Base-by-base conservation (phyloP, 2,329 filamentous ascomycete genomes). In the Alternaria panax region DNA sequence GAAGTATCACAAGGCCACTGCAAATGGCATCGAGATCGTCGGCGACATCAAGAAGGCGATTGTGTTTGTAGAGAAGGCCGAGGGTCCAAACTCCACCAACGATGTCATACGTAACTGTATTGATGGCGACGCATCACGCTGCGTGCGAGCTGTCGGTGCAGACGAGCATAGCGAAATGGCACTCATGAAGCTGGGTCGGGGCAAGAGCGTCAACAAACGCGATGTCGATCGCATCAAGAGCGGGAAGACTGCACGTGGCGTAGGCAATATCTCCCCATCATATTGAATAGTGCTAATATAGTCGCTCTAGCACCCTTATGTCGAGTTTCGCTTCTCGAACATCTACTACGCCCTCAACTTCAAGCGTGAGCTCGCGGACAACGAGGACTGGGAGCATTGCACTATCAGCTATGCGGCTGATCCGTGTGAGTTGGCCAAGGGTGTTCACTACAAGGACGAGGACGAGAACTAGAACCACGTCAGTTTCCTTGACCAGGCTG, bases 271-370 rank as follows among this genome's bases (percentile, higher is more conserved):
- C 2, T 22, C 32, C 20, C 5, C 16, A 16, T 36, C 9, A 38
- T 11, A 43, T 8, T 25, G 7, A n/a, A 36, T 9, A 24, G 27
- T 27, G 11, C 68, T 71, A 54, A 71, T 22, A 30, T 3, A 30
- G 16, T n/a, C 25, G 14, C 20, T 24, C 18, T 55, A 83, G 81
- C 72, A 75, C 30, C 76, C 78, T 40, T 79, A 74, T 30, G 77
- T 83, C n/a, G 73, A 78, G 28, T 84, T 84, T 65, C 80, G 82
- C 8, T 84, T 85, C 68, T 77, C 74, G 42, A 81, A 76, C 60
- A 81, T 84, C 57, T 73, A 76, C 24, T 72, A 84, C 53, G 82
- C 83, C 0, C 75, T 82, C 16, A 73, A 72, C 20, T 84, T 85
- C 75, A 80, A 78, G 55, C 70, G 73, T 2, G 57, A 71, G 24